phyloP scores from a whole-genome alignment of 805 yeast genomes.

The Starmera dryadoides region DNA sequence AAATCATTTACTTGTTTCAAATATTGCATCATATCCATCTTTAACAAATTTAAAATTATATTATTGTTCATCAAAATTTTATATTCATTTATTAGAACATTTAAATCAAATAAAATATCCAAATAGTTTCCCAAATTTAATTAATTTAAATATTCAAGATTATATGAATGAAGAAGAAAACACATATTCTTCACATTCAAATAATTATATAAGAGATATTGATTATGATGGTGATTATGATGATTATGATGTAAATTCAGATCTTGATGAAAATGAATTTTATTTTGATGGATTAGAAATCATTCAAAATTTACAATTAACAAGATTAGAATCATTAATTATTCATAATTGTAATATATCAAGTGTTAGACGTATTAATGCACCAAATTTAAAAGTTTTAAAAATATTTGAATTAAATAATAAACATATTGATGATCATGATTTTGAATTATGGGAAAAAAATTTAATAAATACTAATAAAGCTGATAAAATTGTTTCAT shows the following conservation, averaged over 20 bases:
- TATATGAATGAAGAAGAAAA: conserved; percentile 22
- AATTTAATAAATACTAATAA: neutral
- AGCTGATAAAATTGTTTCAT: neutral
- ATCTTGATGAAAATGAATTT: conserved; percentile 26
- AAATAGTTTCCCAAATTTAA: conserved; percentile 9
- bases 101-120: conserved; percentile 7
- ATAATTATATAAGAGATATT: conserved; percentile 16
- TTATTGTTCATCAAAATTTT: conserved; percentile 19
- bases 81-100: conserved; percentile 13
- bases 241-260: conserved; percentile 25
- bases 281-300: conserved; percentile 28
- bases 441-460: conserved; percentile 2
- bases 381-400: conserved; percentile 8
- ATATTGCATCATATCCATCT: conserved; percentile 8
- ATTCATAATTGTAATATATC: conserved; percentile 18
- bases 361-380: conserved; percentile 8
- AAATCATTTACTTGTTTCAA: conserved; percentile 13
- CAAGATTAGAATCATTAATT: conserved; percentile 7
- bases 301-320: conserved; percentile 10
- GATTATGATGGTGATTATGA: conserved; percentile 21
- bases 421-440: conserved; percentile 17
- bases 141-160: conserved; percentile 13
- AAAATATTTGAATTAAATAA: conserved; percentile 16
- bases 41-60: conserved; percentile 11
- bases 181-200: conserved; percentile 13